Evolutionary conservation across 1,139 yeast genomes (phyloP), one percentile per base, ranked within the genome.

Genomic region (Lodderomyces parapsilosis): DNA sequence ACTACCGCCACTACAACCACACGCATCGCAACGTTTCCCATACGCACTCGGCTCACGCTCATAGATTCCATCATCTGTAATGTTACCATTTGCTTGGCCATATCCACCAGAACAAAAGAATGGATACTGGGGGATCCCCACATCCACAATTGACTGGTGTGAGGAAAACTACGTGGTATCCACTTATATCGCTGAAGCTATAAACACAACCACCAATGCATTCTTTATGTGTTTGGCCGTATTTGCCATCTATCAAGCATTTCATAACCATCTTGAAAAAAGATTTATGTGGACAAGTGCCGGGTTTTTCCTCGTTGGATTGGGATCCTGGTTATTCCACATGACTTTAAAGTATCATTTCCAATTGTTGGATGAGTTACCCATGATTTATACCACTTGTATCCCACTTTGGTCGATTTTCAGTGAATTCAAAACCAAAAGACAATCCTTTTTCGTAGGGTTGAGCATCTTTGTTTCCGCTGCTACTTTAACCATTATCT

Each of bases 381-480:
- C 99, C 35, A 93, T 93, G 99, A 88, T 93, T 49, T 93, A 93
- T 65, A 97, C 96, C 30, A 93, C 98, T 1, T 90, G 96, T 54
- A 83, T 93, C 23, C 98, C 98, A 0, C 84, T 88, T 51, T 94
- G 97, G 89, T 83, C 89, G 44, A 82, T 90, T 1, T 86, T 85
- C 57, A 81, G 91, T 43, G 90, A 84, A 60, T 74, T 76, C 43
- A 74, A 72, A 52, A 56, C 73, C 49, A 50, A 57, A 38, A 47
- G 54, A 24, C 61, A 64, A 38, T 69, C 80, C 30, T 43, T 63
- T 2, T 62, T 71, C 2, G 79, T 86, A n/a, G 87, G 78, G 1
- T 42, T 66, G 8, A 67, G 77, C 14, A 81, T 91, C 1, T 77
- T 81, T 31, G 59, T 76, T 25, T 72, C 76, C 2, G 86, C 89